These are phyloP conservation scores for Didymella exigua DNA, from an alignment of 2,329 filamentous ascomycete genomes.

Conservation along the genomic window DNA sequence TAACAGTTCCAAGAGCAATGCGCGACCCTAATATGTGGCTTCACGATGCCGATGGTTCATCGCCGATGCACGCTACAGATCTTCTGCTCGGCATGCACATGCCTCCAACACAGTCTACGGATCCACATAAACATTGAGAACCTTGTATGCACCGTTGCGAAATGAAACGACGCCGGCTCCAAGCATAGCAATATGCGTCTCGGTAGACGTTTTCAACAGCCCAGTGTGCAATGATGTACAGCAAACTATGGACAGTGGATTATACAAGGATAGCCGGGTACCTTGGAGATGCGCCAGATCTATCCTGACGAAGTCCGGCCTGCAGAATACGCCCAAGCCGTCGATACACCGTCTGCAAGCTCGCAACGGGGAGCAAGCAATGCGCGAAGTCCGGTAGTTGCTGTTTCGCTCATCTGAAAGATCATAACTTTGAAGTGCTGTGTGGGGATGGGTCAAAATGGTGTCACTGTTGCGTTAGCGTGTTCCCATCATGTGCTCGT, in stretches of 20 bases:
- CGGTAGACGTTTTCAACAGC: neutral
- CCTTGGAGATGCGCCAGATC: neutral
- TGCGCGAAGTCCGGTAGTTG: neutral
- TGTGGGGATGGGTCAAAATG: neutral
- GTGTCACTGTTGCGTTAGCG: neutral
- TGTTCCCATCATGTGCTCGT: neutral
- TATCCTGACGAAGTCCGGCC: neutral
- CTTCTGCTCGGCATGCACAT: neutral
- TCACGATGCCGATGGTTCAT: conserved; percentile 1
- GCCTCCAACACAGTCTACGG: neutral
- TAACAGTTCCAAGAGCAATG: neutral
- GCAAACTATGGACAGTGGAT: neutral
- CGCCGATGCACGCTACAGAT: conserved; percentile 1
- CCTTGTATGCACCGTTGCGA: neutral
- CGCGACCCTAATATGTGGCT: neutral
- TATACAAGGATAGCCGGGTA: neutral
- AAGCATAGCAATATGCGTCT: neutral
- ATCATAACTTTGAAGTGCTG: neutral
- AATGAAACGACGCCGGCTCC: too few relatives aligned
- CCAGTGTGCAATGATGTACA: neutral
- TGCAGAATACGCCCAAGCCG: neutral
- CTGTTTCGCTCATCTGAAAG: neutral
- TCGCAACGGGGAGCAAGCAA: neutral
- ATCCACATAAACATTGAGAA: neutral
- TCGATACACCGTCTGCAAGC: neutral